These are phyloP conservation scores for Solanum pinnatisectum DNA, from an alignment of 257 asterid genomes.

Conservation along the genomic window DNA sequence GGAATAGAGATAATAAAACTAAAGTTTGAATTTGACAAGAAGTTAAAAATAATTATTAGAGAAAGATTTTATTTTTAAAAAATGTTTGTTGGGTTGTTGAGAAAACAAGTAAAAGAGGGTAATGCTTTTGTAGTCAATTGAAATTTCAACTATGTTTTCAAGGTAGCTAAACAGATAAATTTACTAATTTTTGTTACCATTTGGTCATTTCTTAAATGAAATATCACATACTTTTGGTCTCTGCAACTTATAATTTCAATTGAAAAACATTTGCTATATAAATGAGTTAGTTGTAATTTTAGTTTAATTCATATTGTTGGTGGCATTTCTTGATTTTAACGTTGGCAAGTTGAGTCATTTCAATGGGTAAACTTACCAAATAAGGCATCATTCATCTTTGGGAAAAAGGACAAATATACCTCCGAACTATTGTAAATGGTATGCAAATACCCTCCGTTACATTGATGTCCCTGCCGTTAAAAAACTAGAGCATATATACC, in stretches of 20 bases:
- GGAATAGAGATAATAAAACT: not conserved
- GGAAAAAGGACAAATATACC: no score
- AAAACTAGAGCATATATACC: no score
- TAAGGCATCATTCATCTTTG: not conserved
- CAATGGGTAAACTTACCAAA: not conserved
- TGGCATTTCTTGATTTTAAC: not conserved
- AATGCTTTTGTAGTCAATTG: not conserved
- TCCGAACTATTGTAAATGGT: no score
- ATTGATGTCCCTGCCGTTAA: no score
- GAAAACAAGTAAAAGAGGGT: slow-evolving; percentile 7
- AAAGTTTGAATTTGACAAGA: not conserved
- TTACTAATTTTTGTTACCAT: not conserved
- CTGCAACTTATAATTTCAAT: not conserved
- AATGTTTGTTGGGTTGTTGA: slow-evolving; percentile 18
- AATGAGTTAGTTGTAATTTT: not conserved
- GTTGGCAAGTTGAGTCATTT: not conserved
- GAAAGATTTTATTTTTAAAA: not conserved
- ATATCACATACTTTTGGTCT: not conserved
- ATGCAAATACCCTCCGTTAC: no score
- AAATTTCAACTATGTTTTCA: slow-evolving; percentile 14
- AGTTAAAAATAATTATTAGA: not conserved
- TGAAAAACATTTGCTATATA: not conserved
- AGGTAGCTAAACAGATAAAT: not conserved
- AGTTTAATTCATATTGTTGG: not conserved
- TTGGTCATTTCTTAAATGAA: not conserved